These are phyloP conservation scores for Withania somnifera DNA, from an alignment of 305 asterid species.

Conservation along the genomic window DNA sequence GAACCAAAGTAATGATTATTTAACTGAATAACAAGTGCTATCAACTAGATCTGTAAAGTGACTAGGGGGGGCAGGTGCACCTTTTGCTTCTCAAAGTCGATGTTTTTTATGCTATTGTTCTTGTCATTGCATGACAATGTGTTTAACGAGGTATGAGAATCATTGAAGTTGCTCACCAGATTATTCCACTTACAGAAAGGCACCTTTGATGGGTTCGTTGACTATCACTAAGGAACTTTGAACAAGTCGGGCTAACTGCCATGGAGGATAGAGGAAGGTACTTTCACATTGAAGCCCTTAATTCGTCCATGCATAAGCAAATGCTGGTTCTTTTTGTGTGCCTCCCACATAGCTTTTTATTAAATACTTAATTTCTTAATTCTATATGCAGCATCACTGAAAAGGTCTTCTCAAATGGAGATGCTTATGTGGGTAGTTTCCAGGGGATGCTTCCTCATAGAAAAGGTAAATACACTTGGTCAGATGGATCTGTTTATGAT, in stretches of 20 bases:
- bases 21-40: neutral
- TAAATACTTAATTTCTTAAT: neutral
- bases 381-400: slow-evolving; percentile 36
- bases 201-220: neutral
- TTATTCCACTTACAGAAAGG: neutral
- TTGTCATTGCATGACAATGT: neutral
- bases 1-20: too few species aligned
- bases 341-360: neutral
- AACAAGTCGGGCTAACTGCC: neutral
- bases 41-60: neutral
- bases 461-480: slow-evolving; percentile 78
- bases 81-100: neutral
- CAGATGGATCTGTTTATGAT: slow-evolving; percentile 70
- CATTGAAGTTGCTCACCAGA: neutral
- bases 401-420: slow-evolving; percentile 60
- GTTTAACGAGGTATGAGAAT: neutral
- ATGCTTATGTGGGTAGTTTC: slow-evolving; percentile 50
- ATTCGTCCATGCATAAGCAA: neutral
- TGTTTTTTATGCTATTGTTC: neutral
- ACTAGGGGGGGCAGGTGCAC: neutral
- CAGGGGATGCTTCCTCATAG: slow-evolving; percentile 59
- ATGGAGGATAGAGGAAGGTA: slow-evolving; percentile 74
- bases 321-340: neutral
- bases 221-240: neutral
- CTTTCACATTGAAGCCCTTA: slow-evolving; percentile 5